phyloP scores from a whole-genome alignment of 1,284 basidiomycete genomes.

The Tilletia walkeri region DNA sequence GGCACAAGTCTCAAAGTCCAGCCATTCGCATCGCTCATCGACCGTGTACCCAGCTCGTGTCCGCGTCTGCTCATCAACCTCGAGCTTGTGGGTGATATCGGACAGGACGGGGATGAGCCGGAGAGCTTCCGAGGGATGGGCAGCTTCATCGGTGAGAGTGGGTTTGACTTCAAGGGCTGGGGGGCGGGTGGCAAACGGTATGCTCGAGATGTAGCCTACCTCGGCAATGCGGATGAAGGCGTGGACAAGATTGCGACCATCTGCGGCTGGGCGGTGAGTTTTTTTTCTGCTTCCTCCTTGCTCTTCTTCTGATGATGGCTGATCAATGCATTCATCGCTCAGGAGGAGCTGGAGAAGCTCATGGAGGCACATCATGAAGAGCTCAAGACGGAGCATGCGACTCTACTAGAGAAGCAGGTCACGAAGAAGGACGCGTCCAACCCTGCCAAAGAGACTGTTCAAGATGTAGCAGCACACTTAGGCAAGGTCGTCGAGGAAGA shows the following conservation, averaged over 20 bases:
- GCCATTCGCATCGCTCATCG: constrained; percentile 62
- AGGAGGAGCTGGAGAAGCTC: constrained; percentile 19
- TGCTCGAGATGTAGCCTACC: constrained; percentile 43
- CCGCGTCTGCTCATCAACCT: constrained; percentile 63
- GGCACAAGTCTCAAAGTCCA: constrained; percentile 79
- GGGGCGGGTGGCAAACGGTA: constrained; percentile 29
- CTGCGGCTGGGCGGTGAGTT: constrained; percentile 39
- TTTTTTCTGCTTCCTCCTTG: background rate
- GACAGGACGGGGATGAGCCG: constrained; percentile 9
- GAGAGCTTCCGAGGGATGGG: constrained; percentile 55
- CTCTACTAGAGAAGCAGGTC: background rate
- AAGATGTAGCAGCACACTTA: constrained; percentile 10
- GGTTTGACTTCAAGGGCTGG: constrained; percentile 50
- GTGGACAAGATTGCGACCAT: constrained; percentile 33
- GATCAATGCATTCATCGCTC: too few species aligned
- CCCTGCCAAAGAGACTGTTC: background rate
- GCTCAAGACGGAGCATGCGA: constrained; percentile 7
- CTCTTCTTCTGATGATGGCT: background rate
- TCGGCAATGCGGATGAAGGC: constrained; percentile 45
- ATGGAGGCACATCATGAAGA: constrained; percentile 10
- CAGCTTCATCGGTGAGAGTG: constrained; percentile 31
- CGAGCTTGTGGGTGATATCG: constrained; percentile 60
- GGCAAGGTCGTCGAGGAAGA: background rate
- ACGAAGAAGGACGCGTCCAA: background rate
- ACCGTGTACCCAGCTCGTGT: constrained; percentile 56